Base-by-base conservation (phyloP, 805 yeast genomes). In the Saturnispora diversa region DNA sequence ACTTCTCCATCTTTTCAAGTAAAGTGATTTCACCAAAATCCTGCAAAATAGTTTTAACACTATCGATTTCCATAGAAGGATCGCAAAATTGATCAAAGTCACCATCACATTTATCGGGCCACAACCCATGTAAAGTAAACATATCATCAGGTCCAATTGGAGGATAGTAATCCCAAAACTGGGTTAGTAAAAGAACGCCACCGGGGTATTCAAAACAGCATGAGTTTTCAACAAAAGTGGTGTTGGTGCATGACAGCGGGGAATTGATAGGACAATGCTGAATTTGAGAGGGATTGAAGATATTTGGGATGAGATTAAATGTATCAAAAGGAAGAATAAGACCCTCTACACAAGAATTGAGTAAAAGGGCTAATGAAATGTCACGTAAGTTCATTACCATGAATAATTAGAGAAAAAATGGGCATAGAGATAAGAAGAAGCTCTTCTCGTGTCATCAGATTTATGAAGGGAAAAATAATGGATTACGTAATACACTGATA, bases 31-130 rank as follows among this genome's bases (percentile, higher is more conserved):
- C 79, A 26, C 63, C 61, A 40, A 68, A 68, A 15, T 64, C 58
- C 38, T 62, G 52, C 39, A 84, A 56, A 13, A 76, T 63, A 22
- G 60, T 50, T 31, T 67, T 59, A 2, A 73, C 77, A 50, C 70
- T 69, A 31, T 61, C 54, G 44, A 85, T 74, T 47, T 71, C 70
- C 63, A 80, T 63, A 4, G 69, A 60, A 5, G 66, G 54, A 55
- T 84, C 80, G 65, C 97, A 88, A 60, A 76, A 84, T 63, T 82
- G 92, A 37, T 75, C 76, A 63, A 71, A 88, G 2, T 80, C 68
- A 2, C 96, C 96, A 56, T 76, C 79, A 65, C 97, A 88, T 50
- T 74, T 72, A 59, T 85, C 94, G 19, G 90, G 86, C 95, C 95
- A 85, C 38, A 84, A 62, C 0, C 95, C 95, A 58, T 85, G 95